Evolutionary conservation across 805 yeast genomes (phyloP).

Genomic region (Saturnispora serradocipensis): DNA sequence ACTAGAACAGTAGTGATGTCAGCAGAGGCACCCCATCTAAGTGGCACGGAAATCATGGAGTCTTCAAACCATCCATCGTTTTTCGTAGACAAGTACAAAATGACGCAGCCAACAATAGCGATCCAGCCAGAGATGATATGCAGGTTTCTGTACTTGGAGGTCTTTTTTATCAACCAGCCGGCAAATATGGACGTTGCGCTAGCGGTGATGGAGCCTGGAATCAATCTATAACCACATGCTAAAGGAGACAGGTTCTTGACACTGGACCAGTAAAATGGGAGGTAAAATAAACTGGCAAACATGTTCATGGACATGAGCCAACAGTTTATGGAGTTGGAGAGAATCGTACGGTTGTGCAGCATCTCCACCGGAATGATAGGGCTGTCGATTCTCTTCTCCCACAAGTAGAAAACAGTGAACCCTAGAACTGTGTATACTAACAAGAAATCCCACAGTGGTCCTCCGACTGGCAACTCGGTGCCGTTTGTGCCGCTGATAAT

Average conservation of each 20-base stretch:
- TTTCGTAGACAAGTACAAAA: conserved; percentile 22
- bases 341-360: conserved; percentile 47
- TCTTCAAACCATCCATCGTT: conserved; percentile 28
- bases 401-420: conserved; percentile 13
- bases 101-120: conserved; percentile 40
- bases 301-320: conserved; percentile 65
- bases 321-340: conserved; percentile 57
- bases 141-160: conserved; percentile 54
- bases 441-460: conserved; percentile 32
- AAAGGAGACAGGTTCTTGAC: conserved; percentile 22
- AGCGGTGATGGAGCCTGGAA: conserved; percentile 57
- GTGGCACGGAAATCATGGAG: conserved; percentile 37
- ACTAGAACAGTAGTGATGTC: conserved; percentile 63
- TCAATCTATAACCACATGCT: conserved; percentile 33
- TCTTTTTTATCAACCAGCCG: conserved; percentile 56
- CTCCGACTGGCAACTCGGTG: conserved; percentile 38
- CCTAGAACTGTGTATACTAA: conserved; percentile 10
- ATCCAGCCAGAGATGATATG: conserved; percentile 29
- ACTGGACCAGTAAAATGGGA: conserved; percentile 50
- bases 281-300: conserved; percentile 54
- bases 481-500: conserved; percentile 61
- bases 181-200: conserved; percentile 58
- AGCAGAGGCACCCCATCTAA: conserved; percentile 60
- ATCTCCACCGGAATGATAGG: conserved; percentile 63
- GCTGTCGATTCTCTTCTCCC: conserved; percentile 28